Evolutionary conservation across 1,139 yeast species (phyloP).

Genomic region (Yamadazyma triangularis): DNA sequence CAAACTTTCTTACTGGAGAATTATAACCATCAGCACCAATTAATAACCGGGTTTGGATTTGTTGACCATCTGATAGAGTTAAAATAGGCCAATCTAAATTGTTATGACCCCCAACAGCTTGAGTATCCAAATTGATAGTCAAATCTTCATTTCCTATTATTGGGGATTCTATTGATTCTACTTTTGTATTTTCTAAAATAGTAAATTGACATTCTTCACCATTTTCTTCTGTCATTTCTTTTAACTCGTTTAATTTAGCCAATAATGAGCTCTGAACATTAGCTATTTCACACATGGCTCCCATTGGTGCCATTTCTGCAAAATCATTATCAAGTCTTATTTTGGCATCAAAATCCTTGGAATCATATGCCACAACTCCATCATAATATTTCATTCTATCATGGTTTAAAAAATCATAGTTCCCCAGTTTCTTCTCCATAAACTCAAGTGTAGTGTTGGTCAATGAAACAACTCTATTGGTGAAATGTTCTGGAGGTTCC

Average conservation of each 20-base stretch:
- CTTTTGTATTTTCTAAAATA: constrained; percentile 63
- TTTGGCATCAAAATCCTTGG: constrained; percentile 59
- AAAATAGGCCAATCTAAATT: constrained; percentile 71
- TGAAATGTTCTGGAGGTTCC: constrained; percentile 37
- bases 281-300: constrained; percentile 85
- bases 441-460: constrained; percentile 77
- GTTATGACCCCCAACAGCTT: neutral
- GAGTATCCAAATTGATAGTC: neutral
- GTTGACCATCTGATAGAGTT: constrained; percentile 60
- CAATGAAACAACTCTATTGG: constrained; percentile 80
- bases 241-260: constrained; percentile 50
- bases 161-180: constrained; percentile 39
- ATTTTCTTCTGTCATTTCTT: constrained; percentile 17
- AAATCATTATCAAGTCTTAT: constrained; percentile 65
- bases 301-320: constrained; percentile 41
- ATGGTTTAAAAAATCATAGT: constrained; percentile 64
- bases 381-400: constrained; percentile 79
- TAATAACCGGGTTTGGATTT: constrained; percentile 63
- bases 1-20: constrained; percentile 83
- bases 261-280: constrained; percentile 76
- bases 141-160: constrained; percentile 9
- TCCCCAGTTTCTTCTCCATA: constrained; percentile 55
- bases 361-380: constrained; percentile 78
- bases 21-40: constrained; percentile 97
- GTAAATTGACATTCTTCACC: too few species aligned